Evolutionary conservation across 306 rosid species (phyloP), one percentile per base, ranked within the genome.

Genomic region (Erythrophleum fordii): DNA sequence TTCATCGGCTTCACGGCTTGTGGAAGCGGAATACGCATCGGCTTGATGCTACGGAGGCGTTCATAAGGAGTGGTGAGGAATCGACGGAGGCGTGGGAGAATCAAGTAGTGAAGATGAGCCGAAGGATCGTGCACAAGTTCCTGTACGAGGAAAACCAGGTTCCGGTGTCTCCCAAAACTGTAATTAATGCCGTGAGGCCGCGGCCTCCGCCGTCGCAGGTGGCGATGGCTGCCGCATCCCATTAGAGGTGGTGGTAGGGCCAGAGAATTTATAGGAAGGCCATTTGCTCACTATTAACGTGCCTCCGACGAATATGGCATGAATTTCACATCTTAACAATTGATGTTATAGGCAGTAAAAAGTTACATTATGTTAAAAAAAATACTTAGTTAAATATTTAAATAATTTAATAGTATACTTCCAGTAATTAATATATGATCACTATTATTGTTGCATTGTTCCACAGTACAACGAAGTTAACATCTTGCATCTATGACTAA

Each of bases 1-100:
- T 87, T 67, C 78, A 65, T 11, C 80, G 86, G 20, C 88, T 87
- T 25, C 23, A 80, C 62, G 45, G 10, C 45, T 8, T 84, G 46
- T 87, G 88, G 88, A 76, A 84, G 13, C 25, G 44, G 51, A 81
- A 62, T 18, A 79, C 68, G 86, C 88, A 85, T 61, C 82, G 85
- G 11, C 76, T 87, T 9, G 83, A 87, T 46, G 90, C 88, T 3
- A 84, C 90, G 0, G 79, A 84, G 72, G 81, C 66, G 0, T 51
- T 82, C 4, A 22, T 79, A 4, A 69, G 23, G 20, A 35, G 8
- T 6, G 34, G 29, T 5, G 13, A 56, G 0, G 83, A 85, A 23
- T 72, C 83, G 20, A 37, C 69, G 39, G 25, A 81, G 20, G 78
- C 29, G 1, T 87, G 90, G 90, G 72, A 87, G 35, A 73, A 87